These are phyloP conservation scores for Nepenthes mirabilis DNA, from an alignment of 148 eudicot genomes.

Conservation along the genomic window DNA sequence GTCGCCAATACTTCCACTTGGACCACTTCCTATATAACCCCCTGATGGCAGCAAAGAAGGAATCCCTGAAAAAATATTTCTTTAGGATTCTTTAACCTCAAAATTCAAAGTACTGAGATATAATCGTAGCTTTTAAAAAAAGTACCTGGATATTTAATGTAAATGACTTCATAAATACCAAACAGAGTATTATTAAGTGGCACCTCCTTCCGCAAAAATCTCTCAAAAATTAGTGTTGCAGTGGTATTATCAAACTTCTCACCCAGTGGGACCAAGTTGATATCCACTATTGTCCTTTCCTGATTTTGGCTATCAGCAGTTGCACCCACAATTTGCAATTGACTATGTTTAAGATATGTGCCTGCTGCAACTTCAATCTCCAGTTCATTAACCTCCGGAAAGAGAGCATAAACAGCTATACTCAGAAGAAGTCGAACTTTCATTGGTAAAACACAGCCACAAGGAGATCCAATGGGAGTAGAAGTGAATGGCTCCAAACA, in stretches of 20 bases:
- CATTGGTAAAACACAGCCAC: constrained; percentile 76
- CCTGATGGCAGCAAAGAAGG: constrained; percentile 47
- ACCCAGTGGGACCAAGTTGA: constrained; percentile 70
- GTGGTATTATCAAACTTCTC: constrained; percentile 53
- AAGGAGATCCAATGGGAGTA: constrained; percentile 66
- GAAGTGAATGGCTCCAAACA: constrained; percentile 68
- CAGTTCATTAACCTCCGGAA: constrained; percentile 73
- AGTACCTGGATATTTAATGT: constrained; percentile 71
- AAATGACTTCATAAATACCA: constrained; percentile 71
- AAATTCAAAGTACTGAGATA: neutral
- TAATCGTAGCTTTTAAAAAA: neutral
- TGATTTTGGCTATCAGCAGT: constrained; percentile 50
- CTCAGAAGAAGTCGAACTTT: constrained; percentile 72
- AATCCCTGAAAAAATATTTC: constrained; percentile 39
- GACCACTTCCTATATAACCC: constrained; percentile 28
- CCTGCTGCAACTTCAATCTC: constrained; percentile 63
- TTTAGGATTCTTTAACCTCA: constrained; percentile 13
- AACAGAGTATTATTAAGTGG: constrained; percentile 36
- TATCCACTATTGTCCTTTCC: constrained; percentile 58
- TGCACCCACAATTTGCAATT: constrained; percentile 94
- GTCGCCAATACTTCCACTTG: constrained; percentile 47
- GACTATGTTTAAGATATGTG: constrained; percentile 49
- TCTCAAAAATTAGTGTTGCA: constrained; percentile 61
- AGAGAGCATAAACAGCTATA: constrained; percentile 59
- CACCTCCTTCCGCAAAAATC: constrained; percentile 63